Conservation (phyloP, 129 eudicot species). For the Chrysanthemum lavandulifolium region DNA sequence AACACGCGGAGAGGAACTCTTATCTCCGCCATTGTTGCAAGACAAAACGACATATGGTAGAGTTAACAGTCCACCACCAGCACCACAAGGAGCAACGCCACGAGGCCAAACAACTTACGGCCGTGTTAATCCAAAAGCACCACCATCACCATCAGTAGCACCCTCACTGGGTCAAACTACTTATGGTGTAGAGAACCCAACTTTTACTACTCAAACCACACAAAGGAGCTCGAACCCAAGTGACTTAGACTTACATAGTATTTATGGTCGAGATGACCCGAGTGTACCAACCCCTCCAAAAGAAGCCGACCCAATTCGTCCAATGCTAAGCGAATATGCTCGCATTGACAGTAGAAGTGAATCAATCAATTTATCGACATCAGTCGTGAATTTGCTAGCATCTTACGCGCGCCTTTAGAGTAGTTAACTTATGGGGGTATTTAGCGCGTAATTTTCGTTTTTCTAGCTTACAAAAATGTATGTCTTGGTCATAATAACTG, state of each 20-base stretch:
- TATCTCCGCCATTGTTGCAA: background rate
- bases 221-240: conserved; percentile 10
- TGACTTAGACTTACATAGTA: background rate
- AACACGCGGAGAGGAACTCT: conserved; percentile 8
- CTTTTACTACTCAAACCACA: background rate
- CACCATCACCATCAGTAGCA: conserved; percentile 15
- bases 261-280: conserved; percentile 2
- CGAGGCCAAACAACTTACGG: background rate
- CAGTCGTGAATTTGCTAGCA: too few species aligned
- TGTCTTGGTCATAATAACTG: too few species aligned
- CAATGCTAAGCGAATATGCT: background rate
- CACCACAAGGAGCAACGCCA: background rate
- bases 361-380: too few species aligned
- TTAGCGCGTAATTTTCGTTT: too few species aligned
- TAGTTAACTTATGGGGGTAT: too few species aligned
- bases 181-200: background rate
- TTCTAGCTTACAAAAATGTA: too few species aligned
- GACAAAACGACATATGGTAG: background rate
- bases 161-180: background rate
- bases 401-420: too few species aligned
- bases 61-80: background rate
- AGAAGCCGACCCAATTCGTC: conserved; percentile 7
- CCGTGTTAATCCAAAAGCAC: background rate
- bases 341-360: background rate
- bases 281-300: conserved; percentile 2